A percentile compares a stretch with the other conserved stretches of the same genome.
phyloP scores from a whole-genome alignment of 2,329 filamentous ascomycete genomes.

The Orbilia ellipsospora region DNA sequence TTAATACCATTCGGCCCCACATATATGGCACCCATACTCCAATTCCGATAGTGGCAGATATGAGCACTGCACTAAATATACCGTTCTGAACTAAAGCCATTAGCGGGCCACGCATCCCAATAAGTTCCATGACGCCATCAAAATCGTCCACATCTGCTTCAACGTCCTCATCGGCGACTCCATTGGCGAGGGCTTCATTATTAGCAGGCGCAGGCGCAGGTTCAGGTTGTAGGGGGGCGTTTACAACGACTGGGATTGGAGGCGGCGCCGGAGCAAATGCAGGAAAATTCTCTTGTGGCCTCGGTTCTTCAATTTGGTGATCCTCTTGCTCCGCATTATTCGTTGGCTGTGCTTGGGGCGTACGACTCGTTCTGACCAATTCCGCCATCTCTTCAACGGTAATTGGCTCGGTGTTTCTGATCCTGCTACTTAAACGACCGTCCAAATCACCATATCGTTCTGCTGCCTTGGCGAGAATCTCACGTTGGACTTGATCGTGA shows the following conservation, averaged over 20 bases:
- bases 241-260: slow-evolving; percentile 28
- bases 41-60: slow-evolving; percentile 84
- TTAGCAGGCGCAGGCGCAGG: slow-evolving; percentile 12
- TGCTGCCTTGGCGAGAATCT: slow-evolving; percentile 44
- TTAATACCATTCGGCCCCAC: slow-evolving; percentile 83
- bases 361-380: slow-evolving; percentile 36
- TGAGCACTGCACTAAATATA: slow-evolving; percentile 90
- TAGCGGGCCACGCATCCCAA: slow-evolving; percentile 94
- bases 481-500: slow-evolving; percentile 50
- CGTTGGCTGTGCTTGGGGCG: slow-evolving; percentile 6
- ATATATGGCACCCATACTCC: slow-evolving; percentile 94
- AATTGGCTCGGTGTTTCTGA: slow-evolving; percentile 42
- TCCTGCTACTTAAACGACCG: slow-evolving; percentile 36
- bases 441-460: slow-evolving; percentile 39
- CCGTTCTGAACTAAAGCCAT: slow-evolving; percentile 92
- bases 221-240: slow-evolving; percentile 38
- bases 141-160: slow-evolving; percentile 85
- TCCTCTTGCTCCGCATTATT: not conserved
- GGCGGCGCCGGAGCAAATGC: slow-evolving; percentile 5
- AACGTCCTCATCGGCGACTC: slow-evolving; percentile 62
- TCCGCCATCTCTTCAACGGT: slow-evolving; percentile 37
- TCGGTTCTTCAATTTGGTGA: not conserved
- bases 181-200: slow-evolving; percentile 37
- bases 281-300: not conserved
- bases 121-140: slow-evolving; percentile 93